Conservation (phyloP, 2,329 filamentous ascomycete genomes). For the Venturiaceae sp. region DNA sequence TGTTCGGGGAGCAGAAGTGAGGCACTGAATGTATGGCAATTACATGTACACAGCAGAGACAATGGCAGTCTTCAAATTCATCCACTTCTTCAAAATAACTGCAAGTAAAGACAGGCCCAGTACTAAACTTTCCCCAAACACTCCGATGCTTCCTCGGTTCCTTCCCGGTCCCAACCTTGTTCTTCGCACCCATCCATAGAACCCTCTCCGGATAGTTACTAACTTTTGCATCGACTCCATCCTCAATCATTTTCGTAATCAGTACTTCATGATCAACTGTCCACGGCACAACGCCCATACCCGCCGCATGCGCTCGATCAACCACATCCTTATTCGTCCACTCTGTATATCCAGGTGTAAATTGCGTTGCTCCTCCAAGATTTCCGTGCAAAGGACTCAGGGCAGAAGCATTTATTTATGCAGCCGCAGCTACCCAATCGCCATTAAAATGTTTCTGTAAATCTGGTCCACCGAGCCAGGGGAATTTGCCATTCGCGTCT, state of each 20-base stretch:
- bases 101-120: neutral
- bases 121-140: slow-evolving; percentile 7
- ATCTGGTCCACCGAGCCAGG: slow-evolving; percentile 17
- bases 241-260: slow-evolving; percentile 14
- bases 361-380: slow-evolving; percentile 10
- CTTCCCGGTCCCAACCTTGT: neutral
- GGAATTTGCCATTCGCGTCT: slow-evolving; percentile 11
- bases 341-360: slow-evolving; percentile 14
- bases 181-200: slow-evolving; percentile 8
- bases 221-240: slow-evolving; percentile 12
- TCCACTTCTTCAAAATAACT: neutral
- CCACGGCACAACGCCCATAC: slow-evolving; percentile 16
- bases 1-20: too few relatives aligned
- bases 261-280: slow-evolving; percentile 16
- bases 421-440: slow-evolving; percentile 15
- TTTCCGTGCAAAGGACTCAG: slow-evolving; percentile 10
- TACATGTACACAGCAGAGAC: neutral
- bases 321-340: slow-evolving; percentile 14
- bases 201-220: slow-evolving; percentile 16
- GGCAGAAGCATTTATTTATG: slow-evolving; percentile 12
- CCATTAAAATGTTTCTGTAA: slow-evolving; percentile 13
- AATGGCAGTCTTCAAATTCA: neutral
- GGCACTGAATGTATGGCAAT: too few relatives aligned
- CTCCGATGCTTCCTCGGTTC: slow-evolving; percentile 1
- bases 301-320: slow-evolving; percentile 14